Base-by-base conservation (phyloP, 2,329 filamentous ascomycete genomes). In the Metarhizium robertsii region DNA sequence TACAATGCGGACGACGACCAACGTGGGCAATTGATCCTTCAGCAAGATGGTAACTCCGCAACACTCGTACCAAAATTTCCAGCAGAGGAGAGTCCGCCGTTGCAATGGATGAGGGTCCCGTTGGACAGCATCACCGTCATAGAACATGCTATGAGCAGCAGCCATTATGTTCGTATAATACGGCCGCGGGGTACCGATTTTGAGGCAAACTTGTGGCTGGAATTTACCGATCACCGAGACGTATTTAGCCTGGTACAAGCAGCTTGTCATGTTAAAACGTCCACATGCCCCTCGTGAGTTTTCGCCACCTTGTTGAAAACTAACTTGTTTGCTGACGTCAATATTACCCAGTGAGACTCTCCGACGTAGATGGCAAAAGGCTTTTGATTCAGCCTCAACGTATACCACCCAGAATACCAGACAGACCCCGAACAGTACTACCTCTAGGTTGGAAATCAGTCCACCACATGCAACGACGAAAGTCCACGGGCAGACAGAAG, bases 141-240 rank as follows among this genome's bases (percentile, higher is more conserved):
- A 2, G 51, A 53, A 14, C 62, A 65, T 45, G 54, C 57, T 5
- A 58, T 55, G 11, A 55, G 56, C 0, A 34, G 59, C 16, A 62
- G 61, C 18, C 51, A 57, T 2, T 61, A 61, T 20, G 55, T 67
- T 6, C 7, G 55, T 16, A 57, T 71, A 40, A 30, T 38, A 6
- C 66, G 68, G 20, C 60, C 67, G 4, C 18, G 50, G 3, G 54
- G 43, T 7, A 16, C 32, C 6, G 34, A 55, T 2, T 47, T 50
- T 11, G 49, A 51, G 3, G 20, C 53, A 20, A 55, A 42, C 6
- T 57, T 69, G 6, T 56, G 53, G 30, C 50, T 69, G 46, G 53
- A 66, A 45, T 62, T 69, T 29, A 32, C 51, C 4, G 43, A 32
- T 16, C n/a, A n/a, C 7, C 14, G 51, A 25, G 53, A 34, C 38